phyloP scores from a whole-genome alignment of 2,329 filamentous ascomycete genomes.

The Beauveria australis region DNA sequence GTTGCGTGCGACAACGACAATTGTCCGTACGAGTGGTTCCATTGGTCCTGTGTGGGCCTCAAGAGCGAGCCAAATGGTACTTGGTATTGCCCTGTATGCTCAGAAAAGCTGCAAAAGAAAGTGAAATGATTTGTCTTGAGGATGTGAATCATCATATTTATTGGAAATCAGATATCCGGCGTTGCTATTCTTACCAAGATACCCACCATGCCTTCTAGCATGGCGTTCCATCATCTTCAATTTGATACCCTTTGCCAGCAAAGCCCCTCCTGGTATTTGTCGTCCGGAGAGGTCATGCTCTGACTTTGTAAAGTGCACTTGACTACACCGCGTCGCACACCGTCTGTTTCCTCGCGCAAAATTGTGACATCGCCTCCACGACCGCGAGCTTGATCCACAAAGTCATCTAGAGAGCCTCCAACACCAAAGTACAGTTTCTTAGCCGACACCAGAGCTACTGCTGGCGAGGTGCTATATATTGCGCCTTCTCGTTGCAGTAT shows the following conservation, averaged over 20 bases:
- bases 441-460: constrained; percentile 61
- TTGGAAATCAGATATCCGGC: not conserved
- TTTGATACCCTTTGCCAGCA: not conserved
- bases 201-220: not conserved
- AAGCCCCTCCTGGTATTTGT: not conserved
- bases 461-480: constrained; percentile 21
- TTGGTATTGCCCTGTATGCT: constrained; percentile 60
- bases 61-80: constrained; percentile 60
- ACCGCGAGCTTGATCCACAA: constrained; percentile 44
- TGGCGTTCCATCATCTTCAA: not conserved
- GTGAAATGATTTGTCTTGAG: not conserved
- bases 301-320: constrained; percentile 32
- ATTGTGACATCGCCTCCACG: constrained; percentile 41
- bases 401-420: constrained; percentile 72
- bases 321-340: constrained; percentile 54
- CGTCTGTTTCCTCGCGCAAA: constrained; percentile 50
- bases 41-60: constrained; percentile 66
- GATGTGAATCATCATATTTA: not conserved
- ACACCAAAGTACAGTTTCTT: constrained; percentile 82
- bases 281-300: not conserved
- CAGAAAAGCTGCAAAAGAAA: constrained; percentile 42
- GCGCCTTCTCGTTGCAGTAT: constrained; percentile 42
- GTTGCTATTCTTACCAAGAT: not conserved
- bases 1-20: constrained; percentile 79
- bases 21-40: constrained; percentile 81